Base-by-base conservation (phyloP, 179 eudicot genomes). In the Spinacia oleracea region DNA sequence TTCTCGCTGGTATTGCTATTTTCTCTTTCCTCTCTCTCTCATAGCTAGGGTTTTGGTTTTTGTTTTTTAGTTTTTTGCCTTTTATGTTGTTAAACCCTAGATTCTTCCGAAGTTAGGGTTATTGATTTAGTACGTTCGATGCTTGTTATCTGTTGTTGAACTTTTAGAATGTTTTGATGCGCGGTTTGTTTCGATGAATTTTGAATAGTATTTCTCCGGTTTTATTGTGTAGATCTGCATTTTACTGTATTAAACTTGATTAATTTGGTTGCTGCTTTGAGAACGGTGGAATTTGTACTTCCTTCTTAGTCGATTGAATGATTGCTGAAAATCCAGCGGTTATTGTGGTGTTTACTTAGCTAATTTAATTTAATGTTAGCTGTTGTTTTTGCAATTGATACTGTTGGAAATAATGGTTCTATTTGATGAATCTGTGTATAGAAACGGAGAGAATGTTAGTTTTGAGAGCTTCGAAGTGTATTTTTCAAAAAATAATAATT, bases 1-100 rank as follows among this genome's bases (percentile, higher is more conserved):
- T 68, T 83, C 91, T 76, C 89, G 89, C 78, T 95, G 98, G 98
- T 93, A 86, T 11, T 15, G 32, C 2, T 76, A 9, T 12, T 48
- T 14, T 48, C 53, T 48, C 53, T 16, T 20, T 78, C 10, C 45
- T 29, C 15, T 20, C 23, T 32, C 16, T 71, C 58, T 65, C 60
- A 0, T 8, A 23, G 29, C 25, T 77, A 53, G 16, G 20, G 12
- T 63, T 58, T 51, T 32, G 14, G 25, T 0, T 63, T 40, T n/a
- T n/a, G 8, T 8, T 40, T 40, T 0, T 3, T 53, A 0, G 5
- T 18, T 51, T 60, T 25, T 6, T 12, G 35, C 67, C 21, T 6
- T 21, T 38, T 38, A 5, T 67, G 14, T 20, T 65, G 43, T 35
- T 6, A 14, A 15, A 1, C 45, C 38, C 27, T 35, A 3, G 2